Percentiles rank a stretch among this genome's conserved stretches.
Evolutionary conservation across 495 filamentous ascomycete genomes (phyloP).

Genomic region (Tuber umbilicatum): DNA sequence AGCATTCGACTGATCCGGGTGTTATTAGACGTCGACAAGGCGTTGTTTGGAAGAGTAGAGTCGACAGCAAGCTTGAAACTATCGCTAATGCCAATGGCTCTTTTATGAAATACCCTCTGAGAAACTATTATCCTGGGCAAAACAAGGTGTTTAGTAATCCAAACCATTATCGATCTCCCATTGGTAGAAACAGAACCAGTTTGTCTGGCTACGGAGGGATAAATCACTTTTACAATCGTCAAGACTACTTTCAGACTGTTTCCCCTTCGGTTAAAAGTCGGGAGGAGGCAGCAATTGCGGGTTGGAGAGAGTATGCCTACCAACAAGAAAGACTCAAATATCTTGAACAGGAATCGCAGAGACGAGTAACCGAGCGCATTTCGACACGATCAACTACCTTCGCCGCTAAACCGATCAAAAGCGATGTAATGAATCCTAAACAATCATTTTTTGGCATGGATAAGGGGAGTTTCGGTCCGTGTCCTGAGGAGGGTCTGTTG

Average conservation of each 20-base stretch:
- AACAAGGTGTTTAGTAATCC: neutral
- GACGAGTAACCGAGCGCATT: neutral
- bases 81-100: neutral
- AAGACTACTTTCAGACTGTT: neutral
- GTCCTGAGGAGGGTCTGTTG: neutral
- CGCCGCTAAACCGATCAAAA: neutral
- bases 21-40: neutral
- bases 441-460: neutral
- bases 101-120: neutral
- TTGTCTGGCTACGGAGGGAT: neutral
- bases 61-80: neutral
- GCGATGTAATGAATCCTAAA: neutral
- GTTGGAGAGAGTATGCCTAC: neutral
- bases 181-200: neutral
- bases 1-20: slow-evolving; percentile 12
- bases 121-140: neutral
- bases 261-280: neutral
- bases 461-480: neutral
- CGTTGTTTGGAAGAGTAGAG: neutral
- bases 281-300: neutral
- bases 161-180: neutral
- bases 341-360: neutral
- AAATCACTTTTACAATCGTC: neutral
- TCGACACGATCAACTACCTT: neutral
- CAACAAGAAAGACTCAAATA: neutral